Evolutionary conservation across 2,329 filamentous ascomycete genomes (phyloP), one percentile per base, ranked within the genome.

Genomic region (Alternaria incomplexa): DNA sequence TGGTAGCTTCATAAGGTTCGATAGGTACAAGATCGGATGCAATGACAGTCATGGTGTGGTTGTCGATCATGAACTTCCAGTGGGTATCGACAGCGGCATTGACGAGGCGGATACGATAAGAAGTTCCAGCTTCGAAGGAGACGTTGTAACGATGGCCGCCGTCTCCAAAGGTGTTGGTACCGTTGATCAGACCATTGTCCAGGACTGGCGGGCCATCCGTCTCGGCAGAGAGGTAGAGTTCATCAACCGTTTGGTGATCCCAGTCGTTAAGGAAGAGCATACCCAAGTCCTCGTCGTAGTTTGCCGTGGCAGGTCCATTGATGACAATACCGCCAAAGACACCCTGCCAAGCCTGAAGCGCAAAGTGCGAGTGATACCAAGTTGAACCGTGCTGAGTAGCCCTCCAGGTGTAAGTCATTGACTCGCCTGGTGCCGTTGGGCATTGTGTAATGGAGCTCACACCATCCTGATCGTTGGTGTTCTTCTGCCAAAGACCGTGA

Each of bases 121-220:
- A 80, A 45, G 79, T 83, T 20, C 79, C 81, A 5, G 74, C 71
- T 4, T 73, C 67, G 64, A 84, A 83, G 4, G 67, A 63, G 0
- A 61, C 62, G 44, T 79, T 77, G 71, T 79, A 83, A 36, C 78
- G 76, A 22, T 62, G 68, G 5, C 74, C 72, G 12, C 68, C 73
- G 46, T 74, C 70, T 5, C 71, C 69, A 65, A 75, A 82, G 1
- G 77, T 75, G 64, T 83, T 83, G 62, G 76, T 80, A 22, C 81
- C 81, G 66, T 83, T 83, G 73, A 83, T 83, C 6, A 83, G 70
- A 56, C 78, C 80, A 52, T 79, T 83, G 66, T 82, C 80, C 11
- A 83, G 68, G 5, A 71, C 78, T 10, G 73, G 78, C 4, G 80
- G 78, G 3, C 73, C 73, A 8, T 56, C 64, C 22, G 64, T 64